Base-by-base conservation (phyloP, 768 basidiomycete genomes). In the Trametes maxima region DNA sequence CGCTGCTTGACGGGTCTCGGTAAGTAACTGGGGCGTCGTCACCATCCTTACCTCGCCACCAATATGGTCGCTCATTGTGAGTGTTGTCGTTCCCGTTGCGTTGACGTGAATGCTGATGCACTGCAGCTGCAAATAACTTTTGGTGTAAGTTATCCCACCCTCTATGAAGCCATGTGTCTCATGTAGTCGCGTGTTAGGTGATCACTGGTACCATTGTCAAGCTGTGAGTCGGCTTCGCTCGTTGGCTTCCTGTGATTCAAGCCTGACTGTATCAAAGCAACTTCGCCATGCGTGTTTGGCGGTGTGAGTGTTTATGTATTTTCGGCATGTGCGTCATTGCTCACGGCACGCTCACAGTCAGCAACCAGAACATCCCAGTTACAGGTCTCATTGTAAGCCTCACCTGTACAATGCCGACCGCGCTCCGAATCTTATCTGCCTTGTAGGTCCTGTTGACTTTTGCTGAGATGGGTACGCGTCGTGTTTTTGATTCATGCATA, bases 251-350 rank as follows among this genome's bases (percentile, higher is more conserved):
- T 6, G 14, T 14, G 13, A 24, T 14, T 21, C n/a, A 21, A 12
- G 22, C 8, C 59, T 60, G 6, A 54, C 24, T 24, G 1, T 5
- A 16, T 39, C 22, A 14, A 12, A 54, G 59, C 16, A 87, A 85
- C 40, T 87, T 85, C 59, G 77, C 82, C 0, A 74, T 86, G 72
- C 82, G 85, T 14, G 85, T 87, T 13, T 87, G 84, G 84, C 73
- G 84, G 71, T 87, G 85, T 86, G 72, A 14, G 54, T 65, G 68
- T n/a, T 59, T 8, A 16, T 51, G 28, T 33, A 3, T 33, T 33
- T 33, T 8, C 28, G 28, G 28, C 8, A 8, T 33, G 28, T 33
- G 8, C 28, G 28, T 33, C 28, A 33, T 44, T 51, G 45, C 35
- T 64, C 16, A 65, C 35, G 28, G 55, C 49, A 16, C 17, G 59